Evolutionary conservation across 495 filamentous ascomycete species (phyloP), one percentile per base, ranked within the genome.

Genomic region (Bacidia rubella): DNA sequence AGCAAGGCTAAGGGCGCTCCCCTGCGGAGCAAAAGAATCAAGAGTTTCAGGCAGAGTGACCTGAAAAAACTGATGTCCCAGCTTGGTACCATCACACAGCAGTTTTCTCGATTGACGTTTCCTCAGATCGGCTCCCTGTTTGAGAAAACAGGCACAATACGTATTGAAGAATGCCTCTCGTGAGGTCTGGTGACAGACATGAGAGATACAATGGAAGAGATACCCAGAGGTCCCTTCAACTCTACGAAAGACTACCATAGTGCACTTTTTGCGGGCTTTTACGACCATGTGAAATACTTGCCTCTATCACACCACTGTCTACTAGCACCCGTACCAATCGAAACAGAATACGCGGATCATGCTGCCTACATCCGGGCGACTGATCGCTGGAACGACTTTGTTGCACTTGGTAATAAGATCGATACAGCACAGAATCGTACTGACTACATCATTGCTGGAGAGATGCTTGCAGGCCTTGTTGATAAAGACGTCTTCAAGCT

Each of bases 391-490:
- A 35, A 15, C 29, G 29, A 70, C 35, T 70, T 66, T 29, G 56
- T 63, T 40, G 41, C 62, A 15, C 24, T 66, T 20, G 62, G 63
- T 47, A 1, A 21, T 25, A 68, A 66, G 51, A 61, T 52, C 17
- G 60, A 67, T 44, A 42, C 54, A 0, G 35, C 62, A 29, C 52
- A 60, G 20, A 63, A 67, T 52, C 57, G 56, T 55, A 48, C 66
- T 35, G 63, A 67, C 22, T 70, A 67, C 47, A 56, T 60, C 10
- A 57, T 67, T 52, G 60, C 55, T 41, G 62, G 55, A 21, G 57
- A 65, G 20, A 26, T 64, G 50, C 57, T 68, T 17, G 54, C 49
- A 15, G 56, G 5, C 29, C 7, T 35, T 35, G 7, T 35, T 35
- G 29, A 35, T 35, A n/a, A n/a, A 65, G 5, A 62, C 66, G 22